phyloP scores from a whole-genome alignment of 2,329 filamentous ascomycete genomes.

The Pyrenochaeta sp. region DNA sequence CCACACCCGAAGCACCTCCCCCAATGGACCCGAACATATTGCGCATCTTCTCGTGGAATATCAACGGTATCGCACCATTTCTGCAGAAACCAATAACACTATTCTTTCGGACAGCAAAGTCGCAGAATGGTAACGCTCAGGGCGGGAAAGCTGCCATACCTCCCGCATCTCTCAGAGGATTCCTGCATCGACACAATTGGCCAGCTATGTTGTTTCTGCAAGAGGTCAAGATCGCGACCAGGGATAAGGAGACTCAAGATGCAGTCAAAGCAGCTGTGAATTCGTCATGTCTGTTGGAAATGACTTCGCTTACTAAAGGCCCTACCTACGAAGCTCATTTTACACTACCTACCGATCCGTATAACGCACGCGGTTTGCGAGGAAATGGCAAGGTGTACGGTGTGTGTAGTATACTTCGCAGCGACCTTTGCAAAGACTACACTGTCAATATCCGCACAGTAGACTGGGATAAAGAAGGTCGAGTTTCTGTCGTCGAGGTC shows the following conservation, averaged over 20 bases:
- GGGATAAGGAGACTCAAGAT: slow-evolving; percentile 51
- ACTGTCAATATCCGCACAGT: slow-evolving; percentile 45
- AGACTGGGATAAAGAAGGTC: slow-evolving; percentile 62
- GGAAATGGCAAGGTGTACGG: slow-evolving; percentile 61
- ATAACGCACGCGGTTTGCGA: slow-evolving; percentile 59
- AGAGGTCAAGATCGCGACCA: slow-evolving; percentile 59
- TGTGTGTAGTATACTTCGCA: slow-evolving; percentile 59
- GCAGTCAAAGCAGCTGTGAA: slow-evolving; percentile 53
- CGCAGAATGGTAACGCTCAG: not conserved
- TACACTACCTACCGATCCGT: slow-evolving; percentile 58
- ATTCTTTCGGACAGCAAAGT: slow-evolving; percentile 42
- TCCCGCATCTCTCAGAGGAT: slow-evolving; percentile 49
- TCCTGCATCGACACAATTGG: slow-evolving; percentile 56
- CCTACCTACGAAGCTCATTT: slow-evolving; percentile 57
- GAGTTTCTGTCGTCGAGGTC: slow-evolving; percentile 59
- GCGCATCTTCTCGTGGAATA: slow-evolving; percentile 58
- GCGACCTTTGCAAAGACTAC: slow-evolving; percentile 48
- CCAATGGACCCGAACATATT: slow-evolving; percentile 25
- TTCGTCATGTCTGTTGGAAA: slow-evolving; percentile 4
- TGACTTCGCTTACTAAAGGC: slow-evolving; percentile 4
- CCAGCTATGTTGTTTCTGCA: slow-evolving; percentile 58
- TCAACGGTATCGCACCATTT: slow-evolving; percentile 58
- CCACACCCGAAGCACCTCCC: slow-evolving; percentile 8
- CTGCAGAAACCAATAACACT: slow-evolving; percentile 52
- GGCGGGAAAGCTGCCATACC: slow-evolving; percentile 5